These are phyloP conservation scores for Arachnomyces sp. DNA, from an alignment of 2,329 filamentous ascomycete genomes.

Conservation along the genomic window DNA sequence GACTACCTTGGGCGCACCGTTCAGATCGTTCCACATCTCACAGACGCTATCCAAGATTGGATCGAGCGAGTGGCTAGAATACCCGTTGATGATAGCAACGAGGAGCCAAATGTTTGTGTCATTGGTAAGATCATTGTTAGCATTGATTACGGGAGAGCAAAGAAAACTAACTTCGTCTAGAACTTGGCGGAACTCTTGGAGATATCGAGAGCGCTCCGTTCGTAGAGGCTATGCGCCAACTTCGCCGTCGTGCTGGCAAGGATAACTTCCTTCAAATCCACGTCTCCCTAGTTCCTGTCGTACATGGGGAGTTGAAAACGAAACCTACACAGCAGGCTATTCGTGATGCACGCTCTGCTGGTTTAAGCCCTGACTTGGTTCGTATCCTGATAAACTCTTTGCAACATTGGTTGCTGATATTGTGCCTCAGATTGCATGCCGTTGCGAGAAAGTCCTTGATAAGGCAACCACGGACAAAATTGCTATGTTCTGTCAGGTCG, in stretches of 20 bases:
- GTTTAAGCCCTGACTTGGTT: constrained; percentile 63
- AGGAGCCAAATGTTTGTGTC: constrained; percentile 86
- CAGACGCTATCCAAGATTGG: constrained; percentile 79
- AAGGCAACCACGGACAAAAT: constrained; percentile 74
- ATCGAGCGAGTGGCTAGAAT: constrained; percentile 77
- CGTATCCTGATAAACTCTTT: constrained; percentile 17
- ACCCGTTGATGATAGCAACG: constrained; percentile 74
- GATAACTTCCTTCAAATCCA: constrained; percentile 80
- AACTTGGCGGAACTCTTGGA: constrained; percentile 45
- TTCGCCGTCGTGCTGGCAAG: constrained; percentile 61
- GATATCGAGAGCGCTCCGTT: constrained; percentile 83
- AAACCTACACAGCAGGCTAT: constrained; percentile 94
- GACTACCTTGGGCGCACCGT: constrained; percentile 85
- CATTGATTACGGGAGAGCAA: constrained; percentile 3
- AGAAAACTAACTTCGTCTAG: constrained; percentile 28
- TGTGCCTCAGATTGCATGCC: constrained; percentile 67
- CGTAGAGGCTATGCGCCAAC: constrained; percentile 72
- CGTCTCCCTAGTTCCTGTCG: constrained; percentile 77
- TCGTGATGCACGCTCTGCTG: constrained; percentile 71
- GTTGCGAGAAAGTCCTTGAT: constrained; percentile 71
- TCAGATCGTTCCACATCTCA: constrained; percentile 73
- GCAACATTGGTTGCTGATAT: constrained; percentile 2
- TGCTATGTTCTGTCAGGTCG: constrained; percentile 79
- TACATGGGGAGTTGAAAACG: constrained; percentile 75
- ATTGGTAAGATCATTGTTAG: constrained; percentile 43